Conservation (phyloP, 1,284 basidiomycete genomes). For the Rhodotorula sp. region DNA sequence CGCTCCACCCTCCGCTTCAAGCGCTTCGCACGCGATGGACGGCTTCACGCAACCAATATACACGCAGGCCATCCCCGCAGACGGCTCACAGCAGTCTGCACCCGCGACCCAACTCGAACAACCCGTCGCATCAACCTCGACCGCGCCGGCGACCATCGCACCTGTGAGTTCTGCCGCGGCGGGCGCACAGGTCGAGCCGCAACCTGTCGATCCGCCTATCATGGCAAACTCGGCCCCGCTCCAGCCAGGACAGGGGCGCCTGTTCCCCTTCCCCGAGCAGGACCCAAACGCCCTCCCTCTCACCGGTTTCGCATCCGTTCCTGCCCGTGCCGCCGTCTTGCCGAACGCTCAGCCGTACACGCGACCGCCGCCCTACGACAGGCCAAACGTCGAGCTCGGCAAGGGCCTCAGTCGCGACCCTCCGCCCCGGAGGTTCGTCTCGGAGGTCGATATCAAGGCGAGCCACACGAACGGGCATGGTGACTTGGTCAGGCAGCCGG, state of each 20-base stretch:
- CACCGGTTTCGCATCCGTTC: slow-evolving; percentile 21
- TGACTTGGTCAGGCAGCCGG: slow-evolving; percentile 6
- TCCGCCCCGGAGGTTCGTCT: slow-evolving; percentile 16
- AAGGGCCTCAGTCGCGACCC: slow-evolving; percentile 15
- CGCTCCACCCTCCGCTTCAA: neutral
- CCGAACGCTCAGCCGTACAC: slow-evolving; percentile 29
- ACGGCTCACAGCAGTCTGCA: neutral
- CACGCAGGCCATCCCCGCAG: slow-evolving; percentile 8
- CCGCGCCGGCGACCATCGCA: neutral
- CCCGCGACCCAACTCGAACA: neutral
- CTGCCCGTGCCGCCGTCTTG: slow-evolving; percentile 23
- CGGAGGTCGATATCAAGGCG: slow-evolving; percentile 16
- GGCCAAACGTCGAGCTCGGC: slow-evolving; percentile 8
- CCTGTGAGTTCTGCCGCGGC: neutral
- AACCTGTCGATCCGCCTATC: neutral
- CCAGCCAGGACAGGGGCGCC: neutral
- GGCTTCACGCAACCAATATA: slow-evolving; percentile 5
- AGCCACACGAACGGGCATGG: neutral
- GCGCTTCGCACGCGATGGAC: slow-evolving; percentile 5
- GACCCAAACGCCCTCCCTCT: slow-evolving; percentile 14
- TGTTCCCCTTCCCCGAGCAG: slow-evolving; percentile 28
- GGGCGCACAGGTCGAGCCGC: neutral
- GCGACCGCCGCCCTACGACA: slow-evolving; percentile 19
- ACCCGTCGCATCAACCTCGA: neutral
- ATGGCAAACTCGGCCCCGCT: neutral